A percentile compares a stretch with the other conserved stretches of the same genome.
Conservation (phyloP, 805 yeast species). For the Yarrowia sp. region DNA sequence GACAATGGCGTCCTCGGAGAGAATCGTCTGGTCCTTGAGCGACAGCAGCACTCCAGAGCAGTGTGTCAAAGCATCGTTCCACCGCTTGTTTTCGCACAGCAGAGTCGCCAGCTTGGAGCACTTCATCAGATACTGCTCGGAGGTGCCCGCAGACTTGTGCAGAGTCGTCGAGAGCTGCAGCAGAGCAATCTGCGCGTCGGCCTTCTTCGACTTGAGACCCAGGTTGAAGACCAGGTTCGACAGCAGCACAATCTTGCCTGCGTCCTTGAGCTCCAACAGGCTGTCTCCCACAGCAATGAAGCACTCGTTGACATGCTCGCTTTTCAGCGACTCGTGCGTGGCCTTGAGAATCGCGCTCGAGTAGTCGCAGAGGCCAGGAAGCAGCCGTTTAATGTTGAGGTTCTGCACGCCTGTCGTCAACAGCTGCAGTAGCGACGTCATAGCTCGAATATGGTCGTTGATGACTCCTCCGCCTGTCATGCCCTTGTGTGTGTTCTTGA, state of each 20-base stretch:
- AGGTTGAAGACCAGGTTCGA: conserved; percentile 15
- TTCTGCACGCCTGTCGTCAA: background rate
- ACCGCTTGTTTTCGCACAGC: conserved; percentile 2
- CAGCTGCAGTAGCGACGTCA: conserved; percentile 3
- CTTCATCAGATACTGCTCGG: conserved; percentile 7
- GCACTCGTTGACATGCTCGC: background rate
- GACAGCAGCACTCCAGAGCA: background rate
- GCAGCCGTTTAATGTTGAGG: background rate
- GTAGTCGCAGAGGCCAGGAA: background rate
- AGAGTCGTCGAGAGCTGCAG: background rate
- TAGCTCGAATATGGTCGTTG: conserved; percentile 1
- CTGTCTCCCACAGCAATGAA: background rate
- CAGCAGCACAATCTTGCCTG: background rate
- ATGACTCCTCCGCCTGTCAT: background rate
- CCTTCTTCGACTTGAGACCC: background rate
- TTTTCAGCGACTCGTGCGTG: background rate
- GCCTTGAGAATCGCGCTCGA: background rate
- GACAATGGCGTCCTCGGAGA: background rate
- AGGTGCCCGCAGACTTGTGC: conserved; percentile 4
- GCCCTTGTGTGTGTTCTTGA: background rate
- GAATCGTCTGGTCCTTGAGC: background rate
- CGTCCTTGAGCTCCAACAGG: background rate
- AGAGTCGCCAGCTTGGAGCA: background rate
- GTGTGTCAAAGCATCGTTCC: background rate
- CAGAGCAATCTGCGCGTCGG: background rate